Percentiles rank a stretch among this genome's conserved stretches.
Conservation (phyloP, 176 grass and related monocot genomes). For the Leersia perrieri region DNA sequence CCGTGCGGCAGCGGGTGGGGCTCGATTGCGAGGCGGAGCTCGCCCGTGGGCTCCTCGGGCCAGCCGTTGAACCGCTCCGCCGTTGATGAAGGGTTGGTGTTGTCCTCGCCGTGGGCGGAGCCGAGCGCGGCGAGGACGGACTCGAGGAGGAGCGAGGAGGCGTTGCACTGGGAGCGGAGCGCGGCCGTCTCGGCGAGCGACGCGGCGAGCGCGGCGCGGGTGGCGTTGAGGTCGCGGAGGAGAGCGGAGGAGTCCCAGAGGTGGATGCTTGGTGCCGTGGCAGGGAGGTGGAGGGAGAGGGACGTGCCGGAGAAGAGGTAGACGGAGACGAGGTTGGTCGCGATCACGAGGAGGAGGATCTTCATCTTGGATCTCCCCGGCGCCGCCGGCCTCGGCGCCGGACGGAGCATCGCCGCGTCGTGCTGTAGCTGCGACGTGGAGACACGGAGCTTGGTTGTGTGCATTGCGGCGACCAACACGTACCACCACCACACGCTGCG, state of each 20-base stretch:
- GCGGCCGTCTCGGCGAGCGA: constrained; percentile 33
- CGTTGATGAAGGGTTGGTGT: too few relatives aligned
- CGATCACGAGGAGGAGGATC: constrained; percentile 58
- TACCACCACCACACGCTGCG: not conserved
- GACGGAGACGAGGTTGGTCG: constrained; percentile 70
- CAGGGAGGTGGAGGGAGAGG: constrained; percentile 49
- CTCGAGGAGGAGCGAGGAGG: constrained; percentile 61
- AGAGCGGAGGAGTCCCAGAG: constrained; percentile 62
- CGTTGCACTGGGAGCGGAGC: constrained; percentile 55
- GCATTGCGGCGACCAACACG: constrained; percentile 28
- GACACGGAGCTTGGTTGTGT: constrained; percentile 38
- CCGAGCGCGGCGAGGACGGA: constrained; percentile 60
- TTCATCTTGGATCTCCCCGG: constrained; percentile 47
- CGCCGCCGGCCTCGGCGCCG: not conserved
- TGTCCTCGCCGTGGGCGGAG: constrained; percentile 48
- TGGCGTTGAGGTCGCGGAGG: constrained; percentile 62
- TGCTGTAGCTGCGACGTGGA: constrained; percentile 4
- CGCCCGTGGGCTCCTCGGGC: constrained; percentile 50
- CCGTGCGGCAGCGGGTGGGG: constrained; percentile 68
- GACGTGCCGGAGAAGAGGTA: constrained; percentile 78
- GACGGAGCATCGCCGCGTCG: constrained; percentile 20
- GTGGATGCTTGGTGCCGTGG: constrained; percentile 62
- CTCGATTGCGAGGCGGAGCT: constrained; percentile 63
- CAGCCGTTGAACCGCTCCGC: constrained; percentile 42
- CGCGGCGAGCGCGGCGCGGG: constrained; percentile 36